A percentile compares a stretch with the other conserved stretches of the same genome.
These are phyloP conservation scores for Cutaneotrichosporon sp. DNA, from an alignment of 1,284 basidiomycete species.

Conservation along the genomic window DNA sequence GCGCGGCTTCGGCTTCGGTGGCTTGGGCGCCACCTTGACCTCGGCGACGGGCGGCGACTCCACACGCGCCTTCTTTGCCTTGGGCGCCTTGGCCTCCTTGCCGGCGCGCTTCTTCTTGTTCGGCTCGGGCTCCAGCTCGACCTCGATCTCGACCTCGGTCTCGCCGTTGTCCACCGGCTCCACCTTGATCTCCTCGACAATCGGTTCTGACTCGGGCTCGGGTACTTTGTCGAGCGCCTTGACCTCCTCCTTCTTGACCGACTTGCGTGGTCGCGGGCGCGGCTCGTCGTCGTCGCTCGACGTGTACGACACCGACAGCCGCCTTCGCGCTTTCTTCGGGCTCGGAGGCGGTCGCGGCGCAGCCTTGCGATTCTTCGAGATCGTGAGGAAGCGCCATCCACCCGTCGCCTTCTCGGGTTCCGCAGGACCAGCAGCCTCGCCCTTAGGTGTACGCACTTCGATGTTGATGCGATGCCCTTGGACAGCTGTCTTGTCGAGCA, in stretches of 20 bases:
- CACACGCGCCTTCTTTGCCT: constrained; percentile 20
- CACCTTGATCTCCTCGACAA: constrained; percentile 10
- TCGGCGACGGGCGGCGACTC: constrained; percentile 30
- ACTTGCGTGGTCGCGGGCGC: background rate
- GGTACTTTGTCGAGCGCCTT: constrained; percentile 11
- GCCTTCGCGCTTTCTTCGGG: constrained; percentile 24
- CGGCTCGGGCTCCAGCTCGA: constrained; percentile 20
- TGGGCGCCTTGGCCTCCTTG: constrained; percentile 17
- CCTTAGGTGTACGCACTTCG: constrained; percentile 29
- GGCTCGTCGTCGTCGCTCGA: constrained; percentile 30
- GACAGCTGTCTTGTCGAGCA: constrained; percentile 42
- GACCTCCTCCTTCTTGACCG: constrained; percentile 9
- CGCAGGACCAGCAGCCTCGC: constrained; percentile 14
- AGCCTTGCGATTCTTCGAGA: constrained; percentile 40
- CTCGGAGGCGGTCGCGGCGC: constrained; percentile 17
- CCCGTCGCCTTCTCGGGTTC: constrained; percentile 21
- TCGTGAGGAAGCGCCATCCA: constrained; percentile 42
- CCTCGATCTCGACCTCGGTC: constrained; percentile 9
- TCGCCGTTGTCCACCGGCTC: constrained; percentile 9
- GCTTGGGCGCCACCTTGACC: constrained; percentile 31
- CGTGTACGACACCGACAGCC: constrained; percentile 24
- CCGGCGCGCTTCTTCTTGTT: constrained; percentile 40
- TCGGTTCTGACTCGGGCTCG: background rate
- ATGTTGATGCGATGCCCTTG: constrained; percentile 37
- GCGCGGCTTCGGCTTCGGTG: constrained; percentile 22